Base-by-base conservation (phyloP, 1,284 basidiomycete species). In the Neonothopanus nambi region DNA sequence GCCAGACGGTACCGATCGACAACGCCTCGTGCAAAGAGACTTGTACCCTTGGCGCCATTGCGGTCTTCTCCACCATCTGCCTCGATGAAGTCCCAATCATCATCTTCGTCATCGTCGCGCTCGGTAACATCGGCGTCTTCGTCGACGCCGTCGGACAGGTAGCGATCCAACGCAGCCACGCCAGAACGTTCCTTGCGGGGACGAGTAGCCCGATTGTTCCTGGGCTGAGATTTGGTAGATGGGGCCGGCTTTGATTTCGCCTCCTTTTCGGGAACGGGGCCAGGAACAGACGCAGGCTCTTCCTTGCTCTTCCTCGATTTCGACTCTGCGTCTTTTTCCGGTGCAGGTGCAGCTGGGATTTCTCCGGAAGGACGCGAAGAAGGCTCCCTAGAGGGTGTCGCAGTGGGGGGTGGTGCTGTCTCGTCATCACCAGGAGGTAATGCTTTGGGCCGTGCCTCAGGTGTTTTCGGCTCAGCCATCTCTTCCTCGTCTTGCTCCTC, bases 41-140 rank as follows among this genome's bases (percentile, higher is more conserved):
- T 92, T 30, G 82, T 82, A 5, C 82, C 87, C 64, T 84, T 84
- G 35, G 82, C 72, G 9, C 89, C 90, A 60, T 93, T 92, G 53
- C 82, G 77, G 57, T 93, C 90, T 64, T 91, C 88, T 17, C 82
- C 83, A 60, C 87, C 87, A 13, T 72, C 83, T 55, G 81, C 81
- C 61, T 93, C 91, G 54, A 93, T 79, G 57, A 93, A 83, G 77
- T 93, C 91, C 91, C 91, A 93, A 57, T 93, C 91, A 48, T 90
- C 88, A 51, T 90, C 88, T 49, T 86, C 85, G 21, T 85, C 82
- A 39, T 89, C 85, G 45, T 82, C 82, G 41, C 80, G 76, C 61
- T 80, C 78, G 37, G 64, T 77, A 45, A 81, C 83, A 40, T 79
- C 78, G 36, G 84, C 82, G 53, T 81, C 83, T 51, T 85, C 83